phyloP scores from a whole-genome alignment of 2,329 filamentous ascomycete species.

The Cladosporium sp. region DNA sequence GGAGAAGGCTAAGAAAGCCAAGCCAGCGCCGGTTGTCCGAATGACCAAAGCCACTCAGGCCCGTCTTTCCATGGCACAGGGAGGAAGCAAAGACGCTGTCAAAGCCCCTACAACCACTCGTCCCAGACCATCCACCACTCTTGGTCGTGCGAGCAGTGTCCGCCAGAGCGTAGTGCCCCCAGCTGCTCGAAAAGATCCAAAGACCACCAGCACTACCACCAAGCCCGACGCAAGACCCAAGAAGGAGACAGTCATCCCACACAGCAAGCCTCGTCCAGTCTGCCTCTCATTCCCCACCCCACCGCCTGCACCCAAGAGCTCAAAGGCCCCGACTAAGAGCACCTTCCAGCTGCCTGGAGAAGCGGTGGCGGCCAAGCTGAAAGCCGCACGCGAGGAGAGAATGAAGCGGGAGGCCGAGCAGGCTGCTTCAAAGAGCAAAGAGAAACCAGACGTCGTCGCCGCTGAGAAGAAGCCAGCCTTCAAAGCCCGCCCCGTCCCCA shows the following conservation, averaged over 20 bases:
- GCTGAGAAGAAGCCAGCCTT: conserved; percentile 38
- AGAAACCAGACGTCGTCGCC: conserved; percentile 11
- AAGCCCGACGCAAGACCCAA: conserved; percentile 17
- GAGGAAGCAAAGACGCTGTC: conserved; percentile 21
- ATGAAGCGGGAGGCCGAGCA: conserved; percentile 39
- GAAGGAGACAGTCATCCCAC: conserved; percentile 29
- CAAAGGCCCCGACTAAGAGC: conserved; percentile 46
- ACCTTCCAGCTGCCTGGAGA: conserved; percentile 52
- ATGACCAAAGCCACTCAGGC: conserved; percentile 30
- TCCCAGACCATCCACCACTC: conserved; percentile 19
- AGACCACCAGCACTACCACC: conserved; percentile 15
- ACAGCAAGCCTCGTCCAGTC: conserved; percentile 44
- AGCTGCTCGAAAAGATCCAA: conserved; percentile 14
- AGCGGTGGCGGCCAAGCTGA: conserved; percentile 50
- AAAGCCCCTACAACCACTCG: conserved; percentile 17
- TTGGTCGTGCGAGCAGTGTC: conserved; percentile 17
- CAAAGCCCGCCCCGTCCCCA: conserved; percentile 45
- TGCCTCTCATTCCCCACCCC: conserved; percentile 46
- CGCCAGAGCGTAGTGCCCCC: conserved; percentile 7
- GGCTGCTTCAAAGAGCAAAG: conserved; percentile 29
- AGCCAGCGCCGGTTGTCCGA: conserved; percentile 25
- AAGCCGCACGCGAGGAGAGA: conserved; percentile 47
- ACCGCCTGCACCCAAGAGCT: conserved; percentile 45
- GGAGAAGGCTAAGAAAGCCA: conserved; percentile 12
- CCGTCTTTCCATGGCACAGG: conserved; percentile 27